Evolutionary conservation across 2,329 filamentous ascomycete species (phyloP).

Genomic region (Neurospora sp.): DNA sequence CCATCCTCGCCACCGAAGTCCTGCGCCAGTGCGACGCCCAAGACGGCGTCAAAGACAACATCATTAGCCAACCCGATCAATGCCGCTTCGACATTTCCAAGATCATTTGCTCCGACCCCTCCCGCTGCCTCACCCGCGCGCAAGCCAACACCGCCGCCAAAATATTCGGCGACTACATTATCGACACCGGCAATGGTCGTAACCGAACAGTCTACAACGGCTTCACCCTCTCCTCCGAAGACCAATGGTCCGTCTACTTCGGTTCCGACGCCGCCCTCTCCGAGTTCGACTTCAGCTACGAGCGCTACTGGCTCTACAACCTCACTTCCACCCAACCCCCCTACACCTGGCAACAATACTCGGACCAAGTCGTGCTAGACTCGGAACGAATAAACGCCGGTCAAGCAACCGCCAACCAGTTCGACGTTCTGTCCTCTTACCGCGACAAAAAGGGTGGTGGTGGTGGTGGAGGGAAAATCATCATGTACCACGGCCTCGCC

Average conservation of each 20-base stretch:
- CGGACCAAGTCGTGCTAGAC: constrained; percentile 5
- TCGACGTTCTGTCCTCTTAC: constrained; percentile 20
- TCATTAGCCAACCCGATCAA: constrained; percentile 25
- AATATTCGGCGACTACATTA: constrained; percentile 9
- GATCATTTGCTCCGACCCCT: constrained; percentile 6
- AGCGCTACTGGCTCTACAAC: constrained; percentile 12
- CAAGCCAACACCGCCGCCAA: constrained; percentile 9
- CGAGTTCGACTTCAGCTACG: constrained; percentile 8
- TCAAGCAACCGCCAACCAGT: constrained; percentile 17
- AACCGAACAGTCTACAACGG: constrained; percentile 3
- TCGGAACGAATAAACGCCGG: constrained; percentile 13
- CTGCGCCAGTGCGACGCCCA: constrained; percentile 29
- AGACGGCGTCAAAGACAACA: constrained; percentile 27
- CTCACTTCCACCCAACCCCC: neutral
- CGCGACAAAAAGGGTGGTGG: no score
- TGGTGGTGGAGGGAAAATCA: constrained; percentile 26
- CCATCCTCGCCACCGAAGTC: constrained; percentile 26
- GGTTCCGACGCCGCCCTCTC: constrained; percentile 3
- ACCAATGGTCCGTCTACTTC: constrained; percentile 11
- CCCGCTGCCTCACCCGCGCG: constrained; percentile 7
- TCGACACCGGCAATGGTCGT: neutral
- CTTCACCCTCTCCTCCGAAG: constrained; percentile 29
- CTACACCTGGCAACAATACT: constrained; percentile 10
- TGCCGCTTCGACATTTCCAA: constrained; percentile 23
- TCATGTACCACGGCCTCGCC: constrained; percentile 27